Conservation (phyloP, 2,329 filamentous ascomycete species). For the Cordyceps javanica region DNA sequence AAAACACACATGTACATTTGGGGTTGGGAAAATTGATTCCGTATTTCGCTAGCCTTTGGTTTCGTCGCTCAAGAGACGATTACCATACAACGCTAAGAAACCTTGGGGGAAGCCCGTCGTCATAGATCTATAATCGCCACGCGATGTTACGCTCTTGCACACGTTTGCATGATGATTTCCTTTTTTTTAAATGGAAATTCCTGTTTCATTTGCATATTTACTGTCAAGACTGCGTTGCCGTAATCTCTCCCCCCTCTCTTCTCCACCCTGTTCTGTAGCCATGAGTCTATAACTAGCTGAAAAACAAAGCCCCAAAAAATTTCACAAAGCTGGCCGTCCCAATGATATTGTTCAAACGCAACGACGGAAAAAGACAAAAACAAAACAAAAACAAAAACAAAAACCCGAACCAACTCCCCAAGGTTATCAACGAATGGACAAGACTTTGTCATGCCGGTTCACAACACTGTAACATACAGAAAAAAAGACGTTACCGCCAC, state of each 20-base stretch:
- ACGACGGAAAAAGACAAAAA: neutral
- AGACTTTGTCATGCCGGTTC: too few species aligned
- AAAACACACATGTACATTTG: too few species aligned
- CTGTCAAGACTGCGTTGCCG: neutral
- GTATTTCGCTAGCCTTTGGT: too few species aligned
- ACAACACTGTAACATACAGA: neutral
- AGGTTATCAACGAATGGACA: too few species aligned
- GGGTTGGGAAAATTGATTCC: too few species aligned
- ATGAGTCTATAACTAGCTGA: neutral
- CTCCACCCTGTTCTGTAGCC: neutral
- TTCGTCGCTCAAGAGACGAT: too few species aligned
- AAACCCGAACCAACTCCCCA: neutral
- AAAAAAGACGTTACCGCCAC: neutral
- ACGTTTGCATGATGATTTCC: too few species aligned
- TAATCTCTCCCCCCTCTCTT: too few species aligned
- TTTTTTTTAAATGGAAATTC: neutral
- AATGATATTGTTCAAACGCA: neutral
- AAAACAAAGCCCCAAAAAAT: neutral
- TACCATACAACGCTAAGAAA: too few species aligned
- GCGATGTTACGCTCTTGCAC: neutral
- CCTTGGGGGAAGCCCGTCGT: too few species aligned
- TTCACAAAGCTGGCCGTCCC: neutral
- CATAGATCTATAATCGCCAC: neutral
- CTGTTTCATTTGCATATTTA: neutral
- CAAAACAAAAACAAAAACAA: neutral